A percentile compares a stretch with the other conserved stretches of the same genome.
These are phyloP conservation scores for Boletellus ananiceps DNA, from an alignment of 768 basidiomycete species.

Conservation along the genomic window DNA sequence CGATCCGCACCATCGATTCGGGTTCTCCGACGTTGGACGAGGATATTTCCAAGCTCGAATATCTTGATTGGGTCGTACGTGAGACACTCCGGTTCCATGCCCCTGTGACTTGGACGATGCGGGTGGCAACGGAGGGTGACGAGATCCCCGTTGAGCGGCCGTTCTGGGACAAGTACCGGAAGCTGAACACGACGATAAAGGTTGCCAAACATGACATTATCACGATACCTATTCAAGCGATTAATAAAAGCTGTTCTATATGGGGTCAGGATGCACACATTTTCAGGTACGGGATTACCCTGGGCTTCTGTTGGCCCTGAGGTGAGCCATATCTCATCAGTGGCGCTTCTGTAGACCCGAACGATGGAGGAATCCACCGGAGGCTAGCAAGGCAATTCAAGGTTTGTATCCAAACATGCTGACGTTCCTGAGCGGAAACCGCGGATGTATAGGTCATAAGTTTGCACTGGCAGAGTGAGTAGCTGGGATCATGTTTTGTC, in stretches of 20 bases:
- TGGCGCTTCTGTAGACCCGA: slow-evolving; percentile 41
- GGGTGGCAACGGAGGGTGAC: slow-evolving; percentile 45
- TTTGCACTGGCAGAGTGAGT: slow-evolving; percentile 61
- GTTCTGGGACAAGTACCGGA: slow-evolving; percentile 32
- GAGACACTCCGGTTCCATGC: slow-evolving; percentile 53
- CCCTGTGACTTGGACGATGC: slow-evolving; percentile 57
- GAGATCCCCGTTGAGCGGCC: slow-evolving; percentile 46
- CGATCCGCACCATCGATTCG: slow-evolving; percentile 32
- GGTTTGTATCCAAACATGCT: slow-evolving; percentile 52
- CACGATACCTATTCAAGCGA: slow-evolving; percentile 53
- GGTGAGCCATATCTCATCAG: slow-evolving; percentile 15
- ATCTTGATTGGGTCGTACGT: slow-evolving; percentile 59
- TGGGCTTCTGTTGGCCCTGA: slow-evolving; percentile 18
- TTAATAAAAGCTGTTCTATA: slow-evolving; percentile 49
- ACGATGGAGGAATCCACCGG: slow-evolving; percentile 43
- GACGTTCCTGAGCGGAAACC: slow-evolving; percentile 55
- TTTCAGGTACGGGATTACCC: slow-evolving; percentile 45
- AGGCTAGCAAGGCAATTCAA: slow-evolving; percentile 36
- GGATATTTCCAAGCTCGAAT: slow-evolving; percentile 40
- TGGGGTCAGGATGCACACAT: slow-evolving; percentile 66
- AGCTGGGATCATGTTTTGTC: neutral
- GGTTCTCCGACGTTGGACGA: slow-evolving; percentile 19
- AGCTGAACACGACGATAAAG: slow-evolving; percentile 30
- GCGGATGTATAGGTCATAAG: slow-evolving; percentile 58
- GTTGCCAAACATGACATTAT: slow-evolving; percentile 51